Evolutionary conservation across 352 stramenopile genomes (phyloP), one percentile per base, ranked within the genome.

Genomic region (Pythium aphanidermatum): DNA sequence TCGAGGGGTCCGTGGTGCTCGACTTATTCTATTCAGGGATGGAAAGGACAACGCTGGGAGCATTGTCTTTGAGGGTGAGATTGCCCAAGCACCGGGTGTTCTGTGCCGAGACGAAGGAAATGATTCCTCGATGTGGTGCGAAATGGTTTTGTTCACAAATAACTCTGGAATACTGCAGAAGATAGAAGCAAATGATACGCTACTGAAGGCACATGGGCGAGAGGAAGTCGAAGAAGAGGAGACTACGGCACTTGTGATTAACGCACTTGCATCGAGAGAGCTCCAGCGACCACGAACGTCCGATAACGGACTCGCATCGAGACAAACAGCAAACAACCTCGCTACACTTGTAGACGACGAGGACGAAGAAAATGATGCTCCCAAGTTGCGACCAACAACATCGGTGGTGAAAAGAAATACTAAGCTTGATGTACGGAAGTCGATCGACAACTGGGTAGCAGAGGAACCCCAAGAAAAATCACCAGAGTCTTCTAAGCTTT

Each of bases 121-220:
- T 26, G 74, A 55, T 2, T 25, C 13, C 13, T 8, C 41, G 17
- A 58, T 58, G 47, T 90, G 74, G 29, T 82, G 69, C 38, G 86
- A 96, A 51, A 77, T 89, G 26, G 87, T 96, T 23, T 51, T 96
- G 4, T 96, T 96, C 38, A 95, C 86, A 1, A 81, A 60, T 24
- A 70, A 93, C 24, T 38, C 71, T 5, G 28, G 5, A 0, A 85
- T 89, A 17, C 37, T 95, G 16, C 50, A 58, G n/a, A 63, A 66
- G 5, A 93, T 95, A 30, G 82, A 94, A 43, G 33, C 39, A 3
- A 85, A 90, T 26, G 78, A 90, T 35, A 42, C 58, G 0, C 35
- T 54, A 19, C 52, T 68, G 16, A 28, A 37, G 20, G 36, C 28
- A 11, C 35, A 51, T 19, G 55, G 55, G 2, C 35, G 39, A 14